Conservation (phyloP, 345 rosid species). For the Microcos paniculata region DNA sequence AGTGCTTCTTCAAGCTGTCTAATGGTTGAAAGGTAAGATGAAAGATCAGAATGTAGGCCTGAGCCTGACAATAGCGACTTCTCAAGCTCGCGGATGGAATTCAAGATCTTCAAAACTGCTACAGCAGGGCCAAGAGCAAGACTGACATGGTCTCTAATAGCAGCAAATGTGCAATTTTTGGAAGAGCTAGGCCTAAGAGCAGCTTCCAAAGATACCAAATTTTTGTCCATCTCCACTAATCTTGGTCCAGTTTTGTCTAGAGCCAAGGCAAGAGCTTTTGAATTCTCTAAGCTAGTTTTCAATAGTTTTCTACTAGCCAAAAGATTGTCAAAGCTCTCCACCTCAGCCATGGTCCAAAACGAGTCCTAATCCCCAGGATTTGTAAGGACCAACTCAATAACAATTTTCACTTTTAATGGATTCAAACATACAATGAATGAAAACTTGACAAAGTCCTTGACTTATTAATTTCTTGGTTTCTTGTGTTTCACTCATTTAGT, state of each 20-base stretch:
- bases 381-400: background rate
- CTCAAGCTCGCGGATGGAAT: conserved; percentile 51
- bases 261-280: conserved; percentile 46
- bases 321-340: conserved; percentile 37
- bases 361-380: background rate
- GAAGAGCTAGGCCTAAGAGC: conserved; percentile 28
- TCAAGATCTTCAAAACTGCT: conserved; percentile 52
- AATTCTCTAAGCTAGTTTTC: conserved; percentile 55
- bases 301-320: conserved; percentile 44
- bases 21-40: conserved; percentile 42
- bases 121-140: conserved; percentile 56
- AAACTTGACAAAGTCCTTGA: no score
- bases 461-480: conserved; percentile 15
- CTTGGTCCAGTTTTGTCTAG: conserved; percentile 41
- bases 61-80: conserved; percentile 32
- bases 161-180: conserved; percentile 35
- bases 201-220: conserved; percentile 43
- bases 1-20: conserved; percentile 60
- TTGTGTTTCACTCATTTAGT: conserved; percentile 25
- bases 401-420: background rate
- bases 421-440: background rate
- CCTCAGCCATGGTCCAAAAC: conserved; percentile 36
- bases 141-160: conserved; percentile 49
- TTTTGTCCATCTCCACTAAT: conserved; percentile 35
- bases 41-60: conserved; percentile 25